These are phyloP conservation scores for Jimgerdemannia flammicorona DNA, from an alignment of 192 early-diverging fungal genomes.

Conservation along the genomic window DNA sequence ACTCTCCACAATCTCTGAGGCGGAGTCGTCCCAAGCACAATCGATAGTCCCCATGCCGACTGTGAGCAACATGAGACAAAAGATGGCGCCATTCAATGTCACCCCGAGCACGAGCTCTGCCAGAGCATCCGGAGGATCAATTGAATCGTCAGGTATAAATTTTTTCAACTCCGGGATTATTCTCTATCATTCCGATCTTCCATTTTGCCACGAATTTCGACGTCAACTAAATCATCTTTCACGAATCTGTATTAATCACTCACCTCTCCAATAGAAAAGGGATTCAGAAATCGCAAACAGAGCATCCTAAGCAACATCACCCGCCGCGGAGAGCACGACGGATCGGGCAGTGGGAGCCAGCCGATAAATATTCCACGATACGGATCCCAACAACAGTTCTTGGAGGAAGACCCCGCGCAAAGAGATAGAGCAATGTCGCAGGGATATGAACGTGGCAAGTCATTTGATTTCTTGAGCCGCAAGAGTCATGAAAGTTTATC, in stretches of 20 bases:
- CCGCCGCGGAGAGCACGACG: constrained; percentile 10
- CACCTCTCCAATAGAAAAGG: constrained; percentile 1
- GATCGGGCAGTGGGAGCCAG: neutral
- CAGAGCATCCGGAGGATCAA: neutral
- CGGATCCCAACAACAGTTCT: neutral
- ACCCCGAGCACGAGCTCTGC: neutral
- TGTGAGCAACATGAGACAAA: neutral
- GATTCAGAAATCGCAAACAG: constrained; percentile 21
- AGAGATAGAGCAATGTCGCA: neutral
- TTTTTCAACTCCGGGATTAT: neutral
- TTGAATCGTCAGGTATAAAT: constrained; percentile 1
- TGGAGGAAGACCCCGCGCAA: neutral
- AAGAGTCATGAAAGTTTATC: neutral
- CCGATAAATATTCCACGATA: neutral
- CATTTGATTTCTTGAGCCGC: neutral
- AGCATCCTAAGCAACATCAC: constrained; percentile 18
- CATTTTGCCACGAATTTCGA: neutral
- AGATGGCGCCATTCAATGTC: neutral
- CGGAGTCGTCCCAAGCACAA: neutral
- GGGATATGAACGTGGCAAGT: neutral
- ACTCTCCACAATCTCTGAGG: neutral
- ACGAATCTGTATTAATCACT: neutral
- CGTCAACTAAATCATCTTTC: neutral
- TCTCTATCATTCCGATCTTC: no score
- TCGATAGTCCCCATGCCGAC: neutral